Conservation (phyloP, 352 stramenopile species). For the Globisporangium recalcitrans region DNA sequence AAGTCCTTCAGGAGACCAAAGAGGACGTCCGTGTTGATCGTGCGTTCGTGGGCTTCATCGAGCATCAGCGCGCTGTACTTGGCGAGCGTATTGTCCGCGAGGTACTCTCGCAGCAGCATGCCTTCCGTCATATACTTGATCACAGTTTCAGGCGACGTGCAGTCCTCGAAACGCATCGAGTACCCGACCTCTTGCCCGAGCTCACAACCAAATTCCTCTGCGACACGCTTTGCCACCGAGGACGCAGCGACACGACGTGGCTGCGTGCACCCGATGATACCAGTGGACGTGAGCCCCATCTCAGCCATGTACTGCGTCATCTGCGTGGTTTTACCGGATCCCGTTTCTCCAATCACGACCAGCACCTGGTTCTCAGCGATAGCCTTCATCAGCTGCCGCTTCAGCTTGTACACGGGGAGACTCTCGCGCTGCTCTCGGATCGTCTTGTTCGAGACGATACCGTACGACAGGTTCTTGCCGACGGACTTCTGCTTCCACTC, state of each 20-base stretch:
- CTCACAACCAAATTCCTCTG: conserved; percentile 94
- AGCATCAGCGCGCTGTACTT: conserved; percentile 96
- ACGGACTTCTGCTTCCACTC: conserved; percentile 98
- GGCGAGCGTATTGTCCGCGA: conserved; percentile 94
- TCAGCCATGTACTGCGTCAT: conserved; percentile 99
- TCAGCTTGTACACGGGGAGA: conserved; percentile 97
- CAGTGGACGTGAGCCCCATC: conserved; percentile 94
- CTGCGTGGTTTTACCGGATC: conserved; percentile 98
- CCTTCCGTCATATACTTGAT: conserved; percentile 99
- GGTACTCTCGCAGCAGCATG: conserved; percentile 99
- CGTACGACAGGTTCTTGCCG: conserved; percentile 95
- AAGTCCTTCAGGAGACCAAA: conserved; percentile 94
- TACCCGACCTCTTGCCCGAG: conserved; percentile 93
- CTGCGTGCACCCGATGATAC: conserved; percentile 97
- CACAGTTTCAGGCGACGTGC: conserved; percentile 88
- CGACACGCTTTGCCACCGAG: conserved; percentile 96
- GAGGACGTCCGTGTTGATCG: conserved; percentile 98
- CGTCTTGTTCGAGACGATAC: conserved; percentile 92
- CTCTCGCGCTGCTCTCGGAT: conserved; percentile 97
- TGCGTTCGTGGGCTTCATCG: conserved; percentile 98
- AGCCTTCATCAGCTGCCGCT: conserved; percentile 92
- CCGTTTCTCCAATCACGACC: conserved; percentile 99
- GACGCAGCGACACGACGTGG: conserved; percentile 96
- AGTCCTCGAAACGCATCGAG: conserved; percentile 88
- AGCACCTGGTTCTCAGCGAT: conserved; percentile 95